Evolutionary conservation across 176 grass and related monocot genomes (phyloP).

Genomic region (Ampelocalamus luodianensis): DNA sequence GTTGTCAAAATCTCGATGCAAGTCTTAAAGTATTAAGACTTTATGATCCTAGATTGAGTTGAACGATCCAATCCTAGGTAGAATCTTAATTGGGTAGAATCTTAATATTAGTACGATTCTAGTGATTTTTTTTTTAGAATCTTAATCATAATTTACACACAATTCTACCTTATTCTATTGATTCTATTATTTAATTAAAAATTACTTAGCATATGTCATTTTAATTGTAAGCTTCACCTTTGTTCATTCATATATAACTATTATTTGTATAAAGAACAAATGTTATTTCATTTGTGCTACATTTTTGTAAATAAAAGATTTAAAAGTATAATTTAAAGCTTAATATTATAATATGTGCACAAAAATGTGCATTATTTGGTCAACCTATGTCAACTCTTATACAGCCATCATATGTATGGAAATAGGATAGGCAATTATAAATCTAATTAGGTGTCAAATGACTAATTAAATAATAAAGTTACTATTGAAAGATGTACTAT

Average conservation of each 20-base stretch:
- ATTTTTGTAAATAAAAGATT: conserved; percentile 2
- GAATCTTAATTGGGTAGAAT: too few species aligned
- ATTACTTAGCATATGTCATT: not conserved
- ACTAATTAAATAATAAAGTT: not conserved
- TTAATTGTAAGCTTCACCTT: not conserved
- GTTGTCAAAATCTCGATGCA: too few species aligned
- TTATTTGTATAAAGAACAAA: not conserved
- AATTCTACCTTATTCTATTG: not conserved
- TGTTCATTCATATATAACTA: not conserved
- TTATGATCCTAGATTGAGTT: too few species aligned
- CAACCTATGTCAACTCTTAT: not conserved
- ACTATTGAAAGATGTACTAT: not conserved
- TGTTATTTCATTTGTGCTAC: not conserved
- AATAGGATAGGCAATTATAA: conserved; percentile 1
- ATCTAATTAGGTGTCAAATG: not conserved
- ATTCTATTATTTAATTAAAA: not conserved
- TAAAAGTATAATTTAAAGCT: not conserved
- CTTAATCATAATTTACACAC: too few species aligned
- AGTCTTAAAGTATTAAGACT: too few species aligned
- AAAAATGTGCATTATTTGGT: not conserved
- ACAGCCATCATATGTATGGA: not conserved
- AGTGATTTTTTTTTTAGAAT: too few species aligned
- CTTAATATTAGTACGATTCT: too few species aligned
- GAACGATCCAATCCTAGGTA: too few species aligned
- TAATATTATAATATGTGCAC: not conserved